Percentiles rank a stretch among this genome's conserved stretches.
phyloP scores from a whole-genome alignment of 2,329 filamentous ascomycete species.

The Fusarium floridanum region DNA sequence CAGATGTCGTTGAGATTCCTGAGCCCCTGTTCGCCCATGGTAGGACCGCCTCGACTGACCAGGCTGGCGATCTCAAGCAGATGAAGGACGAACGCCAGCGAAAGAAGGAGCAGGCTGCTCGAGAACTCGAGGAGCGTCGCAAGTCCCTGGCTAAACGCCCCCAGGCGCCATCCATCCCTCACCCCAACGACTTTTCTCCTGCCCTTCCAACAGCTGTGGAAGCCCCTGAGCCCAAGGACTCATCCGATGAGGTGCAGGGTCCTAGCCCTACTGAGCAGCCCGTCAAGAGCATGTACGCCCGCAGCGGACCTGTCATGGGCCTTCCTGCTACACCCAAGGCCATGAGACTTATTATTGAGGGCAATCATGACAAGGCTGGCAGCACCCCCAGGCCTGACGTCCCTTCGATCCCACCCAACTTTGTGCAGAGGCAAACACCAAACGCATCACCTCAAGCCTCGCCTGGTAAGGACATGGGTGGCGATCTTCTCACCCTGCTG shows the following conservation, averaged over 20 bases:
- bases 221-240: constrained; percentile 57
- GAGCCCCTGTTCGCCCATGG: constrained; percentile 48
- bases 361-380: constrained; percentile 59
- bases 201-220: constrained; percentile 53
- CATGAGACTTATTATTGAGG: constrained; percentile 83
- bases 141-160: constrained; percentile 85
- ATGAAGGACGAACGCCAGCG: constrained; percentile 72
- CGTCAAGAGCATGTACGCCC: constrained; percentile 63
- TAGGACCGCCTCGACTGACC: constrained; percentile 59
- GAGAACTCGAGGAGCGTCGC: constrained; percentile 89
- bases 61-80: constrained; percentile 66
- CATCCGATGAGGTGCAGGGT: constrained; percentile 60
- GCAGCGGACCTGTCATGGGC: constrained; percentile 71
- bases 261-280: constrained; percentile 76
- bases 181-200: constrained; percentile 70
- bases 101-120: constrained; percentile 81
- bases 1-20: constrained; percentile 50
- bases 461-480: constrained; percentile 48
- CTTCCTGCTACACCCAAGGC: constrained; percentile 93
- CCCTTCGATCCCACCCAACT: constrained; percentile 64
- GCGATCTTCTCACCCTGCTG: constrained; percentile 61
- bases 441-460: constrained; percentile 54
- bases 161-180: constrained; percentile 82
- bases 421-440: constrained; percentile 59
- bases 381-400: constrained; percentile 65